Evolutionary conservation across 2,329 filamentous ascomycete genomes (phyloP).

Genomic region (Colletotrichum chrysophilum): DNA sequence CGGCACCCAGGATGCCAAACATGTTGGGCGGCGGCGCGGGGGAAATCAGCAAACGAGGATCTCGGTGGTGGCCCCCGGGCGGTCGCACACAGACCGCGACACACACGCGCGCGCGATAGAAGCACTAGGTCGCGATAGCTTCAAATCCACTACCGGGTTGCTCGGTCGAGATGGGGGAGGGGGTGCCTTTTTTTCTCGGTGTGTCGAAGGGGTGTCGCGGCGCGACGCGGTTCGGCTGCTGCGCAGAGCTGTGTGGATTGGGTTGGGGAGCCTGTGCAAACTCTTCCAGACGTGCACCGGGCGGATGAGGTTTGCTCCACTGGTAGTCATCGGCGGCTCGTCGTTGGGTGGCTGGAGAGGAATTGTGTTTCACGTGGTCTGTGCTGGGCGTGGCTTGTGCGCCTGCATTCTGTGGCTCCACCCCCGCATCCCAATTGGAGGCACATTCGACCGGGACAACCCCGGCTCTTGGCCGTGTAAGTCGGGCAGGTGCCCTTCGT

Average conservation of each 20-base stretch:
- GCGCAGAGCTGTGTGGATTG: conserved; percentile 24
- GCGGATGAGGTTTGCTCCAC: conserved; percentile 17
- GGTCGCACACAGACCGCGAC: neutral
- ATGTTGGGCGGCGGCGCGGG: conserved; percentile 31
- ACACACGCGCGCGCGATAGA: neutral
- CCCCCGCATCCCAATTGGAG: neutral
- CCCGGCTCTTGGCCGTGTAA: conserved; percentile 10
- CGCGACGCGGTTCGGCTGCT: conserved; percentile 15
- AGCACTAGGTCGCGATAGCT: neutral
- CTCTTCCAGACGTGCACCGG: conserved; percentile 12
- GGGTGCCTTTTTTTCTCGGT: neutral
- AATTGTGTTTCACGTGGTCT: neutral
- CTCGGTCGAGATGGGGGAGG: conserved; percentile 19
- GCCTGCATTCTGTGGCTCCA: neutral
- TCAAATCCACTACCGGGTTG: neutral
- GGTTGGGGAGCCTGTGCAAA: conserved; percentile 24
- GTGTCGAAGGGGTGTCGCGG: conserved; percentile 25
- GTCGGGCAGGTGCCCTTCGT: conserved; percentile 4
- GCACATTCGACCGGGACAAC: neutral
- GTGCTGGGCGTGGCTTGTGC: neutral
- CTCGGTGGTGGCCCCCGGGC: neutral
- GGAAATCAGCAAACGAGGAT: neutral
- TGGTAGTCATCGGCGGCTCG: neutral
- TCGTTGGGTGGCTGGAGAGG: conserved; percentile 5
- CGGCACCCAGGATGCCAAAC: conserved; percentile 49